A percentile compares a stretch with the other conserved stretches of the same genome.
phyloP scores from a whole-genome alignment of 805 yeast species.

The Sugiyamaella valdiviana region DNA sequence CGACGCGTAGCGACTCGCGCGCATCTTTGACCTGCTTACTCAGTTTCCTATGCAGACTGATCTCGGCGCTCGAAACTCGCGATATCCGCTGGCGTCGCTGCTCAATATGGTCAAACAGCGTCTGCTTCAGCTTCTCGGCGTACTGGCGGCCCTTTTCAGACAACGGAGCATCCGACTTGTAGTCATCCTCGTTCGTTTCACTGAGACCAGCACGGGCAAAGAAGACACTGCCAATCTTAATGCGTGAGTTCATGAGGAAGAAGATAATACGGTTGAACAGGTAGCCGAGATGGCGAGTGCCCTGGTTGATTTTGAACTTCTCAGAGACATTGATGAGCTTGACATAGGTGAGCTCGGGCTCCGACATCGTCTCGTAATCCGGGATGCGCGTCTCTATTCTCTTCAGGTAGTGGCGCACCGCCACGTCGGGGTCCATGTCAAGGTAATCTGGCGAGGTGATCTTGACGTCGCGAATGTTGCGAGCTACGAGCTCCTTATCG shows the following conservation, averaged over 20 bases:
- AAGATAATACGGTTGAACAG: constrained; percentile 85
- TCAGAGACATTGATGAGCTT: constrained; percentile 90
- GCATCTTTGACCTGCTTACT: constrained; percentile 1
- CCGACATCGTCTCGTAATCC: constrained; percentile 63
- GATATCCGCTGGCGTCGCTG: constrained; percentile 10
- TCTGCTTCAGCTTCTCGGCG: constrained; percentile 55
- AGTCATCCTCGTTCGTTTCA: constrained; percentile 44
- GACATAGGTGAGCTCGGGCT: constrained; percentile 60
- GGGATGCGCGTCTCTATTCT: constrained; percentile 65
- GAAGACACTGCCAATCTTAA: constrained; percentile 83
- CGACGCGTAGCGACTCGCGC: constrained; percentile 1
- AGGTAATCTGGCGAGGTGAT: constrained; percentile 76
- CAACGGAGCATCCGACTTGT: constrained; percentile 61
- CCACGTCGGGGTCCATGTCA: constrained; percentile 67
- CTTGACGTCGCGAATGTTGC: constrained; percentile 79
- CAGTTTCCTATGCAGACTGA: constrained; percentile 6
- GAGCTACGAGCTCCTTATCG: constrained; percentile 57
- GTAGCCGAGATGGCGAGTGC: constrained; percentile 65
- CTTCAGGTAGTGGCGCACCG: constrained; percentile 68
- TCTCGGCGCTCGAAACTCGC: not conserved
- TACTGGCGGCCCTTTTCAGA: constrained; percentile 67
- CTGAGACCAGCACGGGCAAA: constrained; percentile 58
- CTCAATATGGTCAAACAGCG: constrained; percentile 41
- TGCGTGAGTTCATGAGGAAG: constrained; percentile 84
- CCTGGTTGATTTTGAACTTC: constrained; percentile 67